phyloP scores from a whole-genome alignment of 192 early-diverging fungal genomes.

The Coemansia sp. region DNA sequence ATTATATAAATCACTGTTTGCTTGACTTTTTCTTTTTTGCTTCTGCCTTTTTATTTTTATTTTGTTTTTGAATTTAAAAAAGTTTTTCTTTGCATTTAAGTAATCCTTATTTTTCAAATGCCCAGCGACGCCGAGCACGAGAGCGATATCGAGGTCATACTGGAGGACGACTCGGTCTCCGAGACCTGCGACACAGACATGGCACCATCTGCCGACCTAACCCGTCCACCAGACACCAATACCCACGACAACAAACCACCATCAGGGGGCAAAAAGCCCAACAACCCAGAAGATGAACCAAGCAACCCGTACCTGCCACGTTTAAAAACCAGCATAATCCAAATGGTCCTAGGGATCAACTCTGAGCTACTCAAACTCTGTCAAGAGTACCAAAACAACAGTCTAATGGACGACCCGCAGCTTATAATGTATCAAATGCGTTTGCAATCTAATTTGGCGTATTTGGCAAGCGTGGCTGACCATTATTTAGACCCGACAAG shows the following conservation, averaged over 20 bases:
- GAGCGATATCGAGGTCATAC: conserved; percentile 47
- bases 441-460: conserved; percentile 65
- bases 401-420: conserved; percentile 60
- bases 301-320: conserved; percentile 41
- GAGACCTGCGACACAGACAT: conserved; percentile 23
- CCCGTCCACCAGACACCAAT: background rate
- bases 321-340: conserved; percentile 55
- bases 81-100: background rate
- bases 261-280: conserved; percentile 8
- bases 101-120: background rate
- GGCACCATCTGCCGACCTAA: background rate
- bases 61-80: background rate
- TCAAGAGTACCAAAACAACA: conserved; percentile 64
- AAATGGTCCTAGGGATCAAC: conserved; percentile 65
- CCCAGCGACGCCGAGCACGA: conserved; percentile 32
- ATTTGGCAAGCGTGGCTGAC: conserved; percentile 64
- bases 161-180: conserved; percentile 46
- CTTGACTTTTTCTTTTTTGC: too few relatives aligned
- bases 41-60: too few relatives aligned
- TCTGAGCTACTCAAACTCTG: conserved; percentile 60
- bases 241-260: background rate
- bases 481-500: conserved; percentile 50
- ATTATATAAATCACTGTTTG: background rate
- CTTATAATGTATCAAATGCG: conserved; percentile 60
- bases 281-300: conserved; percentile 30